Conservation (phyloP, 805 yeast species). For the Yarrowia sp. region DNA sequence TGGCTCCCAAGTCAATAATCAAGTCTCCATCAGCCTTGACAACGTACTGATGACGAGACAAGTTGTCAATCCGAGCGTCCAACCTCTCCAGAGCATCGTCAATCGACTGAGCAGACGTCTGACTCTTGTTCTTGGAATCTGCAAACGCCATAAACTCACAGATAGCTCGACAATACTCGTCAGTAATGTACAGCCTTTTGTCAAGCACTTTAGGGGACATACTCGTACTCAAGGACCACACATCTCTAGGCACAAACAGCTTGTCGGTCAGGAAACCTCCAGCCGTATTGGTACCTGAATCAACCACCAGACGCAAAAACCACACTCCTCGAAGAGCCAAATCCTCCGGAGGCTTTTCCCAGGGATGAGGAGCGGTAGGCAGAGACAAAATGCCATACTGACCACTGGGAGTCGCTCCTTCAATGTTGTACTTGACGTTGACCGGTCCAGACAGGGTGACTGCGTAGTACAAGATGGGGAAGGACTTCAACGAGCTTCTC, state of each 20-base stretch:
- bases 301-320: conserved; percentile 28
- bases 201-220: conserved; percentile 19
- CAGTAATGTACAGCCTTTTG: conserved; percentile 28
- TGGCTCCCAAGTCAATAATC: conserved; percentile 20
- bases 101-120: not conserved
- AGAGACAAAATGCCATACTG: conserved; percentile 36
- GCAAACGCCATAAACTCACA: conserved; percentile 35
- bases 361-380: conserved; percentile 26
- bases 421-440: conserved; percentile 37
- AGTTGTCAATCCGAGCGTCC: conserved; percentile 5
- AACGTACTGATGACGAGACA: conserved; percentile 29
- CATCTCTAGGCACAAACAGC: conserved; percentile 33
- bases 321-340: conserved; percentile 34
- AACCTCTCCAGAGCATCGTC: conserved; percentile 34
- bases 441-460: conserved; percentile 32
- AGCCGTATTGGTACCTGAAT: conserved; percentile 36
- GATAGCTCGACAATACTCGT: conserved; percentile 32
- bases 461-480: conserved; percentile 32
- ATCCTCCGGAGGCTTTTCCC: conserved; percentile 38
- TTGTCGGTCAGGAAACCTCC: conserved; percentile 37
- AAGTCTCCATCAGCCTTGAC: conserved; percentile 17
- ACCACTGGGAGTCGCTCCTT: conserved; percentile 4
- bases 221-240: conserved; percentile 21
- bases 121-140: not conserved
- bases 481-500: conserved; percentile 17